Percentiles rank a stretch among this genome's conserved stretches.
Conservation (phyloP, 768 basidiomycete species). For the Solioccasus polychromus region DNA sequence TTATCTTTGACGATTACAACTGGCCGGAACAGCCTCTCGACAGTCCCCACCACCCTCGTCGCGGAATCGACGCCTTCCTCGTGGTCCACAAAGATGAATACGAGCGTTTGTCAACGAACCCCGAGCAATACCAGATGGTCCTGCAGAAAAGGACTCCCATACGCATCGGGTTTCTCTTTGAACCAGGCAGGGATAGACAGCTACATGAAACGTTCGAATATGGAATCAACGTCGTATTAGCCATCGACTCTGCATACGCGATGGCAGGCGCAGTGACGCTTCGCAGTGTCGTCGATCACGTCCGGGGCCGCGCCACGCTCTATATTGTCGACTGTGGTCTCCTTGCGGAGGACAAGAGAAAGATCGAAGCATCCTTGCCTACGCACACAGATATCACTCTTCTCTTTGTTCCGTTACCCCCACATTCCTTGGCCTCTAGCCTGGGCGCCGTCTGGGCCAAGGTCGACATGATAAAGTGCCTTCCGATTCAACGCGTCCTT, state of each 20-base stretch:
- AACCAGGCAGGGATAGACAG: constrained; percentile 1
- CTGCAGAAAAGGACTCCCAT: constrained; percentile 48
- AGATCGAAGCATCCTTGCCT: constrained; percentile 31
- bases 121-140: constrained; percentile 49
- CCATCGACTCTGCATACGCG: constrained; percentile 42
- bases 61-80: constrained; percentile 56
- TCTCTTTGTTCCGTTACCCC: constrained; percentile 40
- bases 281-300: constrained; percentile 37
- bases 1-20: constrained; percentile 59
- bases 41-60: constrained; percentile 52
- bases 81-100: constrained; percentile 49
- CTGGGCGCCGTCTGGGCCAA: constrained; percentile 47
- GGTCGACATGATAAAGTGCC: constrained; percentile 41
- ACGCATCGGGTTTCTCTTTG: constrained; percentile 48
- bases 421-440: constrained; percentile 23
- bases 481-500: constrained; percentile 49
- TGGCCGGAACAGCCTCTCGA: constrained; percentile 49
- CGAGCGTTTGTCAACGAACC: constrained; percentile 34
- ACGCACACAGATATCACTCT: constrained; percentile 34
- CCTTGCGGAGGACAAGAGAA: constrained; percentile 31
- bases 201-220: constrained; percentile 35
- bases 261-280: constrained; percentile 50
- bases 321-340: constrained; percentile 52
- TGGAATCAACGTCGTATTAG: constrained; percentile 46
- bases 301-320: constrained; percentile 40